Evolutionary conservation across 2,329 filamentous ascomycete species (phyloP).

Genomic region (Xylaria sp.): DNA sequence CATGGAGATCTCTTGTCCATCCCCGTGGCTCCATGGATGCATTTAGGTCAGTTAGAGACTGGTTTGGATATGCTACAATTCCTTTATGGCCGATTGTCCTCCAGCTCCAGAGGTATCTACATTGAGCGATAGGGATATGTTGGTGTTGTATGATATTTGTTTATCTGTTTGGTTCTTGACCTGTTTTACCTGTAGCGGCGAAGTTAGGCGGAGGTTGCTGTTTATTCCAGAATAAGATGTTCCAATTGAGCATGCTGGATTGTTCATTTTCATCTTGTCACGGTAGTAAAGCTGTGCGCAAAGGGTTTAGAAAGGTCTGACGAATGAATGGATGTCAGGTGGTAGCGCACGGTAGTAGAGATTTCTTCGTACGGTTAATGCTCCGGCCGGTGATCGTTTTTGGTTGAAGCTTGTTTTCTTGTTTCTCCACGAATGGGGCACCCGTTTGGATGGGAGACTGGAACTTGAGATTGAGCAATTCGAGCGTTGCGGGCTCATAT

Average conservation of each 20-base stretch:
- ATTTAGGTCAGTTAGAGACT: neutral
- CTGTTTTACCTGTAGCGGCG: neutral
- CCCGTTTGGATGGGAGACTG: neutral
- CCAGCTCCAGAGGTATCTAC: neutral
- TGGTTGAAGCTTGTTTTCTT: neutral
- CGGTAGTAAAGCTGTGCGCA: neutral
- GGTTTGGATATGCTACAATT: neutral
- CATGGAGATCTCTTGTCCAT: neutral
- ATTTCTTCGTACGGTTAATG: neutral
- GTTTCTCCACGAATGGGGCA: slow-evolving; percentile 40
- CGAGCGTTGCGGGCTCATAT: neutral
- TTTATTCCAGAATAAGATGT: neutral
- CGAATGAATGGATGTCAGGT: neutral
- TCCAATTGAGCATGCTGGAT: no score
- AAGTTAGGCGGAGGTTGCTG: neutral
- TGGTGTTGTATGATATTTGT: neutral
- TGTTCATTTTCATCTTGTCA: no score
- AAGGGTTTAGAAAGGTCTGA: neutral
- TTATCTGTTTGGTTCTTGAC: neutral
- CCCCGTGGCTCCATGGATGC: neutral
- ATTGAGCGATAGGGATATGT: neutral
- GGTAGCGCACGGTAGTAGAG: slow-evolving; percentile 2
- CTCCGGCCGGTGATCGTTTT: neutral
- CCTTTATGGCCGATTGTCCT: neutral
- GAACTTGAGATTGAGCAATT: neutral